Evolutionary conservation across 345 rosid genomes (phyloP).

Genomic region (Conringia planisiliqua): DNA sequence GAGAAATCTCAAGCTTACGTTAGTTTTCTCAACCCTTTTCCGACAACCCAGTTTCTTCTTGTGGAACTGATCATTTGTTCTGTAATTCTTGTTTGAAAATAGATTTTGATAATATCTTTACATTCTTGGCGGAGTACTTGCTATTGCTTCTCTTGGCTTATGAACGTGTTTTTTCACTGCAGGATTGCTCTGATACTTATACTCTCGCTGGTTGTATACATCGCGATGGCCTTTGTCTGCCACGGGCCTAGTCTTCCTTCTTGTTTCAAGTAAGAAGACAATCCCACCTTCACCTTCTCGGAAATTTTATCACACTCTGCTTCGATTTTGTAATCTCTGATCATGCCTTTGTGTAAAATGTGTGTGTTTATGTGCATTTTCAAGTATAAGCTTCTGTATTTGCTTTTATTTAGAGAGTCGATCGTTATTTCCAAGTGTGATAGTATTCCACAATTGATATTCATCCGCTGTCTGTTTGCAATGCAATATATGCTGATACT

Average conservation of each 20-base stretch:
- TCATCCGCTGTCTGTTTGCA: neutral
- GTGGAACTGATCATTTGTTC: neutral
- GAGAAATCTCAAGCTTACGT: conserved; percentile 93
- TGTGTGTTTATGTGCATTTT: conserved; percentile 1
- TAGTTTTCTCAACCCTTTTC: conserved; percentile 24
- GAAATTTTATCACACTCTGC: neutral
- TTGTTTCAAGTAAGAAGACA: conserved; percentile 53
- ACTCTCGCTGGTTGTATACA: conserved; percentile 61
- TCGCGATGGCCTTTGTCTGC: conserved; percentile 76
- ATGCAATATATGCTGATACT: neutral
- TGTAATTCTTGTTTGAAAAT: neutral
- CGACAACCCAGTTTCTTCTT: neutral
- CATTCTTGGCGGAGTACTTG: neutral
- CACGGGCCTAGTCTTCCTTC: conserved; percentile 71
- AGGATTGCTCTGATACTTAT: conserved; percentile 64
- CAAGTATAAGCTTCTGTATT: neutral
- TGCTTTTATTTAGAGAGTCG: neutral
- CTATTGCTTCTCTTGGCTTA: neutral
- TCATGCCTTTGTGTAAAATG: conserved; percentile 11
- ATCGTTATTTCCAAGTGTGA: neutral
- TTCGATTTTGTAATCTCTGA: conserved; percentile 1
- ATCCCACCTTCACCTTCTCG: conserved; percentile 5
- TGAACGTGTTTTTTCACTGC: conserved; percentile 36
- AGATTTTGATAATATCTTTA: neutral
- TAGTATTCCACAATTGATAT: too few relatives aligned